Evolutionary conservation across 2,329 filamentous ascomycete genomes (phyloP).

Genomic region (Fusarium siculi): DNA sequence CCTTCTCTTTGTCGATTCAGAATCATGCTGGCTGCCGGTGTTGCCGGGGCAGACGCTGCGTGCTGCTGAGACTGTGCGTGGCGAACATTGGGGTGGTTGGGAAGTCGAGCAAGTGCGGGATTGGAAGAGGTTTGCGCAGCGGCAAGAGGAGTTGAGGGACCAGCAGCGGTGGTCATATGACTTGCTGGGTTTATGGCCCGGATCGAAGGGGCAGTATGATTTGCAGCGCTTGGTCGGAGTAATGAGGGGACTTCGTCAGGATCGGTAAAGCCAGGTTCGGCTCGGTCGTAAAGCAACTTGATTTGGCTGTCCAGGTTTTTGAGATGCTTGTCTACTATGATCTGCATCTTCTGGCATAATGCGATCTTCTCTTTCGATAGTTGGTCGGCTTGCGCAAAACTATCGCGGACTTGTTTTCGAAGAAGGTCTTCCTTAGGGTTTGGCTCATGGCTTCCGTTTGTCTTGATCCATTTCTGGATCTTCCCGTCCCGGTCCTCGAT

Average conservation of each 20-base stretch:
- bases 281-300: slow-evolving; percentile 69
- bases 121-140: slow-evolving; percentile 50
- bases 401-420: slow-evolving; percentile 72
- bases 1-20: slow-evolving; percentile 67
- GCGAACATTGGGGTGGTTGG: slow-evolving; percentile 59
- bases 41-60: slow-evolving; percentile 68
- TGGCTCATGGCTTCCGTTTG: slow-evolving; percentile 76
- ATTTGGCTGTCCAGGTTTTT: slow-evolving; percentile 71
- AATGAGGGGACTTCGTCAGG: slow-evolving; percentile 72
- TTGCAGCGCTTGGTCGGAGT: slow-evolving; percentile 67
- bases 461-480: slow-evolving; percentile 84
- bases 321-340: slow-evolving; percentile 70
- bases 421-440: slow-evolving; percentile 81
- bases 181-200: slow-evolving; percentile 57
- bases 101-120: slow-evolving; percentile 56
- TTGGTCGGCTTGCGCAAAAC: slow-evolving; percentile 74
- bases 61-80: slow-evolving; percentile 61
- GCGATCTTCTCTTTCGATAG: slow-evolving; percentile 80
- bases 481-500: slow-evolving; percentile 78
- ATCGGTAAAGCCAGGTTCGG: slow-evolving; percentile 70
- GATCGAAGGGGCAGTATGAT: slow-evolving; percentile 55
- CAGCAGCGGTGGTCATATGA: slow-evolving; percentile 44
- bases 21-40: slow-evolving; percentile 70
- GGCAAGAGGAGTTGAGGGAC: slow-evolving; percentile 43
- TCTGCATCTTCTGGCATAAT: slow-evolving; percentile 72